Base-by-base conservation (phyloP, 2,329 filamentous ascomycete species). In the Colletotrichum australisinense region DNA sequence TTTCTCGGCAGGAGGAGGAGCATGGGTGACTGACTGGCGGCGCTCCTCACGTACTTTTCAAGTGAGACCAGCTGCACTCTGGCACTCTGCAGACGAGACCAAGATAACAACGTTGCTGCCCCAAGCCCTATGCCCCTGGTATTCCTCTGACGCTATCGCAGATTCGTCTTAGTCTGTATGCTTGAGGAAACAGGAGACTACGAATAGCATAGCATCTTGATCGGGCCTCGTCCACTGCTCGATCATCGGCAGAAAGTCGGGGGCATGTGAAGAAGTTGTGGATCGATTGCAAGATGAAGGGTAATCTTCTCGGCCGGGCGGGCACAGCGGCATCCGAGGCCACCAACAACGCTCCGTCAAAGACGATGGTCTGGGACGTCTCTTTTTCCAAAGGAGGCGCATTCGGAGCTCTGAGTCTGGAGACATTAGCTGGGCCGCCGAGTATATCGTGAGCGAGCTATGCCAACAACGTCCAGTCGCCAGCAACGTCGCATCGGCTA, bases 51-150 rank as follows among this genome's bases (percentile, higher is more conserved):
- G 32, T 5, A 38, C n/a, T 26, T 42, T 26, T 30, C 26, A 55
- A 24, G 59, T 28, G 53, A 42, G 19, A 11, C 32, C 11, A 8
- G 32, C 11, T 35, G 32, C 49, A 38, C 26, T 35, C 32, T 35
- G 32, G 32, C 49, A 38, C 26, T 35, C 11, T 35, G 32, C 32
- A 35, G 32, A 35, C 32, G 4, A 35, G 32, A 11, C 32, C 30
- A 49, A 58, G 64, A 42, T 22, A 58, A 24, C 32, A 53, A 60
- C 64, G 53, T 19, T 52, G 38, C 35, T 46, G n/a, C n/a, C 46
- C 49, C 66, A 70, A 73, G 70, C 55, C 55, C 60, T 65, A 65
- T 60, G 60, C 70, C 66, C 69, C 60, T 69, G 58, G 55, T 49
- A 12, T 19, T 49, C 9, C 35, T 46, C 53, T 28, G 2, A 26